Conservation (phyloP, 2,329 filamentous ascomycete genomes). For the Apiospora hydei region DNA sequence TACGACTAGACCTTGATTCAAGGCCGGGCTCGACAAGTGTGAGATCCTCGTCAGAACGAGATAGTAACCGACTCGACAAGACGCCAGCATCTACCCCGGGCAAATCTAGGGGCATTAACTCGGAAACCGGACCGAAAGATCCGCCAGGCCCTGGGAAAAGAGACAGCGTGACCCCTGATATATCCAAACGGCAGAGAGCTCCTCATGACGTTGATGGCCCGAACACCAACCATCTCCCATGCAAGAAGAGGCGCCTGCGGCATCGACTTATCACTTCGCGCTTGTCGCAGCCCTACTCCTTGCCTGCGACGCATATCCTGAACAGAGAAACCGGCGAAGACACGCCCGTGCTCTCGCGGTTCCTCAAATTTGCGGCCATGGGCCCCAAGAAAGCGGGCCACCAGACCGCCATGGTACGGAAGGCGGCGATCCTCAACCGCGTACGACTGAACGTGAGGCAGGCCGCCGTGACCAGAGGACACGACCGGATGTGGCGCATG, state of each 20-base stretch:
- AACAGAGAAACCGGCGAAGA: conserved; percentile 64
- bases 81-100: not conserved
- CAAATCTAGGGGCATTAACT: not conserved
- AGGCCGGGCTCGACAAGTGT: not conserved
- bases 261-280: conserved; percentile 72
- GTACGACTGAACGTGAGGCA: conserved; percentile 56
- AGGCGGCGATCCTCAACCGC: conserved; percentile 71
- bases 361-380: conserved; percentile 56
- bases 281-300: conserved; percentile 72
- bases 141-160: not conserved
- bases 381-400: conserved; percentile 51
- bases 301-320: conserved; percentile 73
- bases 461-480: conserved; percentile 43
- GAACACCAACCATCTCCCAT: conserved; percentile 55
- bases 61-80: not conserved
- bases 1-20: not conserved
- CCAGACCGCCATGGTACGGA: conserved; percentile 62
- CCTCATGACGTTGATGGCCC: conserved; percentile 66
- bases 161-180: not conserved
- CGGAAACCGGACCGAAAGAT: not conserved
- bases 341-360: conserved; percentile 44
- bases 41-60: not conserved
- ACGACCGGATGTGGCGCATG: conserved; percentile 42
- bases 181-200: conserved; percentile 58
- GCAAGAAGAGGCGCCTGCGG: conserved; percentile 73